Evolutionary conservation across 176 grass and related monocot genomes (phyloP).

Genomic region (Saccharum officinarum): DNA sequence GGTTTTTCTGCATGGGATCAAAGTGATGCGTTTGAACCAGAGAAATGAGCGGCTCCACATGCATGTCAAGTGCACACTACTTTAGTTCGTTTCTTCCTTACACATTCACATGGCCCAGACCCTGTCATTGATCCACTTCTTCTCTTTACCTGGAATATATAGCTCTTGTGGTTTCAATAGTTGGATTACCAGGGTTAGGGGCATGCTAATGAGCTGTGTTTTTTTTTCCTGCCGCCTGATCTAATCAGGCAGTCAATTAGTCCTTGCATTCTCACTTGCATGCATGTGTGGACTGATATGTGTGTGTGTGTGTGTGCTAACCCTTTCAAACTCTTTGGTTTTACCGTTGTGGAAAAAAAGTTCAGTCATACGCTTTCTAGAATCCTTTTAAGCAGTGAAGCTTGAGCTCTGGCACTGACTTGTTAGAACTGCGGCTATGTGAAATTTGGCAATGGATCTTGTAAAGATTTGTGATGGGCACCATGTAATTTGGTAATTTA

Average conservation of each 20-base stretch:
- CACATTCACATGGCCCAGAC: constrained; percentile 26
- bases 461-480: background rate
- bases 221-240: constrained; percentile 4
- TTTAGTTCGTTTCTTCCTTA: constrained; percentile 7
- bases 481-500: no score
- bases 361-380: background rate
- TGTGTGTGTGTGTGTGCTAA: background rate
- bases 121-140: no score
- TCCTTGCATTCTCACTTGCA: constrained; percentile 39
- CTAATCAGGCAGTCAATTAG: background rate
- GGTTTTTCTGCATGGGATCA: constrained; percentile 37
- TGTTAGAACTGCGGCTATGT: no score
- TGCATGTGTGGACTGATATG: constrained; percentile 18
- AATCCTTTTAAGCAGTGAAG: background rate
- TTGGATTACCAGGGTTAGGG: background rate
- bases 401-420: background rate
- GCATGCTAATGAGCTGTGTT: constrained; percentile 9
- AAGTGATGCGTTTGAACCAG: constrained; percentile 31
- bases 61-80: constrained; percentile 10
- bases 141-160: no score
- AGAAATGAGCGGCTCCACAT: constrained; percentile 7
- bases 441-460: background rate
- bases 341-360: background rate
- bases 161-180: no score
- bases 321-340: background rate